These are phyloP conservation scores for Diaporthe nobilis DNA, from an alignment of 2,329 filamentous ascomycete species.

Conservation along the genomic window DNA sequence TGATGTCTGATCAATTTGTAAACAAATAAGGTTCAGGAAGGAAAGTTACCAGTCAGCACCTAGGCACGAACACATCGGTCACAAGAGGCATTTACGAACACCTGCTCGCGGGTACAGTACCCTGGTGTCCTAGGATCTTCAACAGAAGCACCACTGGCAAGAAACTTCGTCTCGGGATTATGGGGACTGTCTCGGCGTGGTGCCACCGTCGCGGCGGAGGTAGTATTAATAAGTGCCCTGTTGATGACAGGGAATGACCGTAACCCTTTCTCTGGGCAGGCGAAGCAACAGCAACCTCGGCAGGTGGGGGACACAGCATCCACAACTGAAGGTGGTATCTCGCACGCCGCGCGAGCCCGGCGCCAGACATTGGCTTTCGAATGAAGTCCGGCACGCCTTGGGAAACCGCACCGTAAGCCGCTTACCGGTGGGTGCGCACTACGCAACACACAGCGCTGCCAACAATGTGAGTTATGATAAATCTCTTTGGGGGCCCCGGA, in stretches of 20 bases:
- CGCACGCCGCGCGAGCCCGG: background rate
- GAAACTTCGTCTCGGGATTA: conserved; percentile 1
- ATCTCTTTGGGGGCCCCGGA: conserved; percentile 1
- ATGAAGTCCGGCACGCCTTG: conserved; percentile 17
- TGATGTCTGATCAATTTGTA: conserved; percentile 15
- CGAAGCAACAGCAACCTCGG: background rate
- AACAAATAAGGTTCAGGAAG: conserved; percentile 26
- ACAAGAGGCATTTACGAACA: conserved; percentile 2
- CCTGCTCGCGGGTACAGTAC: conserved; percentile 28
- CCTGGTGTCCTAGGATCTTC: background rate
- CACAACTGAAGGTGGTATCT: conserved; percentile 1
- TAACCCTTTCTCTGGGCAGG: background rate
- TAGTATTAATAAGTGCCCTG: background rate
- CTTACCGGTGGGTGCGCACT: conserved; percentile 26
- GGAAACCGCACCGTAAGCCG: conserved; percentile 27
- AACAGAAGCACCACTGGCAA: background rate
- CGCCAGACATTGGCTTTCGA: conserved; percentile 15
- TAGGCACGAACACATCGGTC: background rate
- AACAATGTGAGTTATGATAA: conserved; percentile 25
- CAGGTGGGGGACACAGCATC: conserved; percentile 24
- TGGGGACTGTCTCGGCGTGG: background rate
- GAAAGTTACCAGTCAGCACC: conserved; percentile 5
- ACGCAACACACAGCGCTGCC: conserved; percentile 8
- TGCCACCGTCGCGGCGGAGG: background rate
- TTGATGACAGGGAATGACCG: conserved; percentile 5